Evolutionary conservation across 192 early-diverging fungal species (phyloP).

Genomic region (Rhizophagus prolifer): DNA sequence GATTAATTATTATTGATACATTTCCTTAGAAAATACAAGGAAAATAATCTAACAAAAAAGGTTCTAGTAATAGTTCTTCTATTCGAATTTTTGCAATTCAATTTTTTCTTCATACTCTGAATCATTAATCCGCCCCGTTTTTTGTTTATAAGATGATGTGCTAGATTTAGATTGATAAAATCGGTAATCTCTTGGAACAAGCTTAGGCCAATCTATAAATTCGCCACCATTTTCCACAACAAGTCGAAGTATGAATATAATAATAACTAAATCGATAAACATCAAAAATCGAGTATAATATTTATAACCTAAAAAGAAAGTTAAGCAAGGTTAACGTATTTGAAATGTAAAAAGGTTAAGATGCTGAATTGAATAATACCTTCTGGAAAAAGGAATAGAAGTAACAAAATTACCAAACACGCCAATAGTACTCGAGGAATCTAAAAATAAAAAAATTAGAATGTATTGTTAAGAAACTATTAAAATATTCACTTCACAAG

Average conservation of each 20-base stretch:
- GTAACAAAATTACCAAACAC: neutral
- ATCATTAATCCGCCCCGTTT: neutral
- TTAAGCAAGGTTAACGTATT: constrained; percentile 12
- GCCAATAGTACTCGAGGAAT: constrained; percentile 37
- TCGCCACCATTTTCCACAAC: constrained; percentile 45
- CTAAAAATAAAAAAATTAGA: constrained; percentile 42
- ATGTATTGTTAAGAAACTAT: neutral
- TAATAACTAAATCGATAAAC: constrained; percentile 48
- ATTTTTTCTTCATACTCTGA: constrained; percentile 27
- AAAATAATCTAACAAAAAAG: neutral
- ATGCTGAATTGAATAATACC: neutral
- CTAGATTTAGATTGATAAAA: neutral
- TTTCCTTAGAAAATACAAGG: neutral
- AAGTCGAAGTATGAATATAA: constrained; percentile 42
- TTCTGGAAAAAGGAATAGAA: neutral
- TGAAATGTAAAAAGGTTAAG: neutral
- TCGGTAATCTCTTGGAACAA: constrained; percentile 37
- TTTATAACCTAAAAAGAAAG: constrained; percentile 20
- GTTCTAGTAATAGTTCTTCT: neutral
- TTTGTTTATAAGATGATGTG: neutral
- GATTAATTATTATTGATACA: neutral
- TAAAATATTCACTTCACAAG: neutral
- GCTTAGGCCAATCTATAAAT: constrained; percentile 55
- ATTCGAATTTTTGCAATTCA: constrained; percentile 3
- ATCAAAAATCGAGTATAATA: constrained; percentile 43